These are phyloP conservation scores for Flagelloscypha sp. DNA, from an alignment of 768 basidiomycete genomes.

Conservation along the genomic window DNA sequence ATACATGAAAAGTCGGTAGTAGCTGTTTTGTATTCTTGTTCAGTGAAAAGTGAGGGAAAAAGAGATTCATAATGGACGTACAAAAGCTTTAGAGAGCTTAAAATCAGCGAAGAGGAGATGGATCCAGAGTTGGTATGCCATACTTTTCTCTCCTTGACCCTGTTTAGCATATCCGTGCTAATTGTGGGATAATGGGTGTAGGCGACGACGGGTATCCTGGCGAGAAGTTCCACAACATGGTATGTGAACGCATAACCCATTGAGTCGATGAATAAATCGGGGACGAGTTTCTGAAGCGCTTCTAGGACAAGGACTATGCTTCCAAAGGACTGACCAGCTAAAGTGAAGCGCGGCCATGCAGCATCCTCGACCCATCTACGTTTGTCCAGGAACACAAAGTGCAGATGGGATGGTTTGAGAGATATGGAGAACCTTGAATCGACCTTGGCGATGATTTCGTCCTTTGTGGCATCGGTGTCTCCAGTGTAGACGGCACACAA, in stretches of 20 bases:
- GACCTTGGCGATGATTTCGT: slow-evolving; percentile 72
- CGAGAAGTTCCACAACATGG: slow-evolving; percentile 59
- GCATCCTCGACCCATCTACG: slow-evolving; percentile 71
- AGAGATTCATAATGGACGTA: slow-evolving; percentile 23
- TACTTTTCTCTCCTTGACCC: slow-evolving; percentile 52
- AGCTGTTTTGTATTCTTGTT: slow-evolving; percentile 37
- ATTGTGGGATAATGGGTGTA: slow-evolving; percentile 98
- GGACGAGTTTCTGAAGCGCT: slow-evolving; percentile 69
- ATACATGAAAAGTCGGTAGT: slow-evolving; percentile 84
- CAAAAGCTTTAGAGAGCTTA: slow-evolving; percentile 59
- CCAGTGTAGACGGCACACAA: slow-evolving; percentile 85
- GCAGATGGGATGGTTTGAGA: slow-evolving; percentile 54
- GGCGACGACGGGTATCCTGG: slow-evolving; percentile 68
- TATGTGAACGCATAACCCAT: slow-evolving; percentile 98
- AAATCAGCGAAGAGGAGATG: slow-evolving; percentile 46
- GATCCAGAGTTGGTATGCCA: slow-evolving; percentile 55
- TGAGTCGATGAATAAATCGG: slow-evolving; percentile 91
- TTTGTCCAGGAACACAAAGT: slow-evolving; percentile 74
- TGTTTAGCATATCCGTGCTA: slow-evolving; percentile 84
- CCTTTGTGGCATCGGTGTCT: slow-evolving; percentile 73
- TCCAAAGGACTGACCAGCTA: slow-evolving; percentile 86
- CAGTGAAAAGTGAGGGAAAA: background rate
- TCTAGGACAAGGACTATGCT: slow-evolving; percentile 80
- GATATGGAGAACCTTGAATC: slow-evolving; percentile 75
- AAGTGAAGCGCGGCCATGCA: slow-evolving; percentile 84